Evolutionary conservation across 1,284 basidiomycete genomes (phyloP).

Genomic region (Neonothopanus nambi): DNA sequence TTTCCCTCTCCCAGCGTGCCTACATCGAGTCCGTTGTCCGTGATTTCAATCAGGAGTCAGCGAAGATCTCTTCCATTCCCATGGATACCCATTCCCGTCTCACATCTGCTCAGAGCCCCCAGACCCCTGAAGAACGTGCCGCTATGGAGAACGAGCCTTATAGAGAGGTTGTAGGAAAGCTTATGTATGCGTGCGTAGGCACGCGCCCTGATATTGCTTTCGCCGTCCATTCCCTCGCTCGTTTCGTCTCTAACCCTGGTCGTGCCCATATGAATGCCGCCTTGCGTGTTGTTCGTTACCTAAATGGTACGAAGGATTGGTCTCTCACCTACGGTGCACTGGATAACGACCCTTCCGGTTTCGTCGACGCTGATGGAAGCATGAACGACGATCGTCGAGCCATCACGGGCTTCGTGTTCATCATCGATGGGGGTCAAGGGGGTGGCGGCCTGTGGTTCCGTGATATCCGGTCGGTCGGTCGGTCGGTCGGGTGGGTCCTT

Average conservation of each 20-base stretch:
- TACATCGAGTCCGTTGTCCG: too few species aligned
- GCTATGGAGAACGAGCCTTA: slow-evolving; percentile 10
- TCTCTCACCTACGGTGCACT: slow-evolving; percentile 20
- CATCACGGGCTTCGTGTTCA: not conserved
- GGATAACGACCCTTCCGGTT: not conserved
- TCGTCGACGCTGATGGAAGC: slow-evolving; percentile 3
- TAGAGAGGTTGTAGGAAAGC: slow-evolving; percentile 10
- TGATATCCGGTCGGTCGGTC: too few species aligned
- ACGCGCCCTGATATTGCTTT: slow-evolving; percentile 32
- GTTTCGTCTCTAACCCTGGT: slow-evolving; percentile 11
- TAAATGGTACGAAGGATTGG: too few species aligned
- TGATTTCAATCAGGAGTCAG: too few species aligned
- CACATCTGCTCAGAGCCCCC: not conserved
- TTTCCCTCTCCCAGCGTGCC: too few species aligned
- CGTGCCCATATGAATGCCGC: slow-evolving; percentile 13
- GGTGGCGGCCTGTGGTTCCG: too few species aligned
- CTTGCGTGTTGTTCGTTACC: slow-evolving; percentile 13
- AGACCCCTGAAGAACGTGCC: not conserved
- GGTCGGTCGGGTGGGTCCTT: too few species aligned
- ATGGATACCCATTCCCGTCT: slow-evolving; percentile 1
- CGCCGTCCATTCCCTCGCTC: slow-evolving; percentile 14
- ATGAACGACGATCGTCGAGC: not conserved
- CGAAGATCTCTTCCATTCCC: slow-evolving; percentile 16
- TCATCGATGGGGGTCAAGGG: slow-evolving; percentile 7
- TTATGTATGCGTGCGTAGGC: slow-evolving; percentile 23